Evolutionary conservation across 1,139 yeast genomes (phyloP).

Genomic region (Hyphopichia fennica): DNA sequence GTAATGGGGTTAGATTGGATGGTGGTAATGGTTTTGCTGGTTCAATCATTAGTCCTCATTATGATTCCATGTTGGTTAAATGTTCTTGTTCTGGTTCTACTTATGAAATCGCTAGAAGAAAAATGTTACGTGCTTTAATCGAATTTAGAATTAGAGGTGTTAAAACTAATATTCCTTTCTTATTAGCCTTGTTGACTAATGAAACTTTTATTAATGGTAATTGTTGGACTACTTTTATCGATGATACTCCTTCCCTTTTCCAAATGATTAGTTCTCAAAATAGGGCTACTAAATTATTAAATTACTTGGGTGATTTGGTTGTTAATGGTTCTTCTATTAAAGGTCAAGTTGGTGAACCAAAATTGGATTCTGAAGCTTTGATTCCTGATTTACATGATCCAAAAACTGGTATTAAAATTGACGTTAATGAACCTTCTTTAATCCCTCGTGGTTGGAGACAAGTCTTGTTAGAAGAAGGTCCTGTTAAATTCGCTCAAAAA

Average conservation of each 20-base stretch:
- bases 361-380: constrained; percentile 69
- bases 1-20: constrained; percentile 97
- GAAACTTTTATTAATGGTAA: constrained; percentile 84
- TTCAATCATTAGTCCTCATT: constrained; percentile 93
- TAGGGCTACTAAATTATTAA: constrained; percentile 91
- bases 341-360: constrained; percentile 94
- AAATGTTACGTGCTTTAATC: constrained; percentile 93
- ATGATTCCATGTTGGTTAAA: constrained; percentile 97
- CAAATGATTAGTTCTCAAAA: constrained; percentile 94
- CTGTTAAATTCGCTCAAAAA: constrained; percentile 83
- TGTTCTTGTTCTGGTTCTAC: constrained; percentile 97
- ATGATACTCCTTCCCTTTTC: constrained; percentile 94
- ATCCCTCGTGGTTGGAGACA: constrained; percentile 89
- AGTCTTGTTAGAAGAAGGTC: constrained; percentile 78
- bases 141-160: constrained; percentile 99
- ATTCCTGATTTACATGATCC: constrained; percentile 72
- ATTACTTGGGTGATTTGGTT: constrained; percentile 86
- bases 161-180: constrained; percentile 95
- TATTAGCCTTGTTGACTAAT: constrained; percentile 88
- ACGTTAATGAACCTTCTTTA: constrained; percentile 48
- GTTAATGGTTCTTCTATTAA: constrained; percentile 94
- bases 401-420: constrained; percentile 53
- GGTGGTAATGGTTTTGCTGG: constrained; percentile 99
- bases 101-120: constrained; percentile 93
- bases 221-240: constrained; percentile 99